Conservation (phyloP, 73 alveolate genomes). For the Stentor roeselii region DNA sequence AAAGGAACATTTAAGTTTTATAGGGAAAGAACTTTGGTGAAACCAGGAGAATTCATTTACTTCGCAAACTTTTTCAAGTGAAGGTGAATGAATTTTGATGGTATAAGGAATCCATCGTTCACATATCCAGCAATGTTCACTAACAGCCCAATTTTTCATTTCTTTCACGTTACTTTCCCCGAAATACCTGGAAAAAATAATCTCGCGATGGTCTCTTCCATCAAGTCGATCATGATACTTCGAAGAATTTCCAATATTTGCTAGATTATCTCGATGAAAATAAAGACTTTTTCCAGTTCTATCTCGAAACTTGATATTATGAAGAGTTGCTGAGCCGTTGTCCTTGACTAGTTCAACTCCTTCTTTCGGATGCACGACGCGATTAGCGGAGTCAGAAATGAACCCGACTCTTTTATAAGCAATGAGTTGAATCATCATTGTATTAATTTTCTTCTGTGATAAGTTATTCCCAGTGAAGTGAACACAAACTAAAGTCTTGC, state of each 20-base stretch:
- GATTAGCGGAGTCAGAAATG: neutral
- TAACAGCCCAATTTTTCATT: slow-evolving; percentile 41
- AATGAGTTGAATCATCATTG: neutral
- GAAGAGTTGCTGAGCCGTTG: neutral
- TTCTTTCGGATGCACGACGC: neutral
- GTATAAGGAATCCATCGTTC: slow-evolving; percentile 48
- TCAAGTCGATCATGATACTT: neutral
- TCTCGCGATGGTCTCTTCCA: slow-evolving; percentile 20
- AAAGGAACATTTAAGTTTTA: neutral
- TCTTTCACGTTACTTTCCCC: slow-evolving; percentile 37
- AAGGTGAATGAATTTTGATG: neutral
- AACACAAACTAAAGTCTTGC: neutral
- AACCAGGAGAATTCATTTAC: neutral
- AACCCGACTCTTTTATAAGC: neutral
- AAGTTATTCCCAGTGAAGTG: slow-evolving; percentile 19
- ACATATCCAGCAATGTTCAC: slow-evolving; percentile 59
- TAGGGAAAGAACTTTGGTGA: neutral
- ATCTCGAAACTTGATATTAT: neutral
- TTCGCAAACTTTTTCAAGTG: neutral
- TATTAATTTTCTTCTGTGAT: neutral
- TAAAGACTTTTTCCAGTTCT: neutral
- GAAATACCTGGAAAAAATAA: slow-evolving; percentile 40
- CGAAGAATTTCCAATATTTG: neutral
- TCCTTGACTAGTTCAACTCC: neutral
- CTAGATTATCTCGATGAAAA: neutral